phyloP scores from a whole-genome alignment of 352 stramenopile genomes.

The Thalassiosira mediterranea region DNA sequence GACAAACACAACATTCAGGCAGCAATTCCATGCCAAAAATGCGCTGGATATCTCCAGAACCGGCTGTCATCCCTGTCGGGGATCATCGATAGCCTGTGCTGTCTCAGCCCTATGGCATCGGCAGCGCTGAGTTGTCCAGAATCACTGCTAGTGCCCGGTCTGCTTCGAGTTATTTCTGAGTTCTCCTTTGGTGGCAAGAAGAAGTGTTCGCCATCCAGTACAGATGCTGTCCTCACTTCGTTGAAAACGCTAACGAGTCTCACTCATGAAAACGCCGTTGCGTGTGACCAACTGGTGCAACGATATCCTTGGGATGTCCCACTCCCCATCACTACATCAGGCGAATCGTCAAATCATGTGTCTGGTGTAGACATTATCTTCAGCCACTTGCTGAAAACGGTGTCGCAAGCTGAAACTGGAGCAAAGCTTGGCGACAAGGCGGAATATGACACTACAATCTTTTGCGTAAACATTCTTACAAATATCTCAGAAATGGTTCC shows the following conservation, averaged over 20 bases:
- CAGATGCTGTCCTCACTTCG: constrained; percentile 36
- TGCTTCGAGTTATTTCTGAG: constrained; percentile 43
- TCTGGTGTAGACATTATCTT: constrained; percentile 54
- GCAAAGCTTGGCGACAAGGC: constrained; percentile 18
- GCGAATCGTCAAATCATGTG: constrained; percentile 13
- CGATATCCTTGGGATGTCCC: constrained; percentile 22
- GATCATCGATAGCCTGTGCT: constrained; percentile 75
- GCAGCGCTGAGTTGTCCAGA: constrained; percentile 26
- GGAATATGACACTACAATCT: constrained; percentile 66
- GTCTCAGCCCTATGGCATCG: constrained; percentile 61
- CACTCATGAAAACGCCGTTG: constrained; percentile 77
- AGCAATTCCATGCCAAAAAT: constrained; percentile 30
- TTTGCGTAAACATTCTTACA: constrained; percentile 81
- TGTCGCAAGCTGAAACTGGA: constrained; percentile 17
- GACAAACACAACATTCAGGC: neutral
- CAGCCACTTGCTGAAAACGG: constrained; percentile 46
- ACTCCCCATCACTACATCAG: constrained; percentile 14
- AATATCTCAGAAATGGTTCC: constrained; percentile 71
- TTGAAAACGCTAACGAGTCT: constrained; percentile 79
- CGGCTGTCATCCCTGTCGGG: constrained; percentile 56
- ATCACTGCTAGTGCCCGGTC: constrained; percentile 42
- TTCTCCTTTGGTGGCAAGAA: constrained; percentile 36
- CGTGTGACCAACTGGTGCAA: constrained; percentile 59
- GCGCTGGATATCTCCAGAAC: constrained; percentile 52
- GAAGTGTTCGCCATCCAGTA: neutral